Evolutionary conservation across 2,329 filamentous ascomycete genomes (phyloP).

Genomic region (Aureobasidium sp.): DNA sequence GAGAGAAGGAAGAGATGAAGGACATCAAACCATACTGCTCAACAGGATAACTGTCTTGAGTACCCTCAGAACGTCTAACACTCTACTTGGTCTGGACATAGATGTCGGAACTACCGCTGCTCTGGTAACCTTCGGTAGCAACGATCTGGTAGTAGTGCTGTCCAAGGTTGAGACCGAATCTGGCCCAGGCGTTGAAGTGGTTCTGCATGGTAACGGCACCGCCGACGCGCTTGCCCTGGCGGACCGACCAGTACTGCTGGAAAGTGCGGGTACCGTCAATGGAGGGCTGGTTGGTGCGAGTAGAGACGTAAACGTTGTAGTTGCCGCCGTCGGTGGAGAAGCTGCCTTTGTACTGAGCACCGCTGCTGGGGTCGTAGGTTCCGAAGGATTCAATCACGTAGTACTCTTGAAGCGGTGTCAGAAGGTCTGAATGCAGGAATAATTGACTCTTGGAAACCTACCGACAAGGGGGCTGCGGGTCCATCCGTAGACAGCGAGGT

Average conservation of each 20-base stretch:
- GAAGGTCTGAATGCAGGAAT: too few relatives aligned
- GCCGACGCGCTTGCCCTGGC: slow-evolving; percentile 39
- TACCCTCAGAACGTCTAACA: background rate
- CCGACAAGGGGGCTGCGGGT: slow-evolving; percentile 40
- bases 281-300: slow-evolving; percentile 37
- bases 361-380: slow-evolving; percentile 35
- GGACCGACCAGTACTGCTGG: slow-evolving; percentile 47
- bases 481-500: slow-evolving; percentile 51
- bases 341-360: slow-evolving; percentile 39
- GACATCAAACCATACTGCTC: background rate
- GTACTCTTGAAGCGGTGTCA: too few relatives aligned
- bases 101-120: slow-evolving; percentile 23
- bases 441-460: too few relatives aligned
- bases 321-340: slow-evolving; percentile 43
- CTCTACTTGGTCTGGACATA: slow-evolving; percentile 16
- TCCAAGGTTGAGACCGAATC: slow-evolving; percentile 40
- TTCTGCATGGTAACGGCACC: slow-evolving; percentile 42
- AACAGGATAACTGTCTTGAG: background rate
- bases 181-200: slow-evolving; percentile 47
- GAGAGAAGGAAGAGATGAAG: background rate
- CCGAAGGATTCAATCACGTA: slow-evolving; percentile 49
- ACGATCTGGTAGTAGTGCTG: slow-evolving; percentile 44
- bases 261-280: slow-evolving; percentile 48
- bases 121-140: slow-evolving; percentile 38
- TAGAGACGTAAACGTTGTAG: slow-evolving; percentile 44